Evolutionary conservation across 129 eudicot genomes (phyloP).

Genomic region (Smallanthus sonchifolius): DNA sequence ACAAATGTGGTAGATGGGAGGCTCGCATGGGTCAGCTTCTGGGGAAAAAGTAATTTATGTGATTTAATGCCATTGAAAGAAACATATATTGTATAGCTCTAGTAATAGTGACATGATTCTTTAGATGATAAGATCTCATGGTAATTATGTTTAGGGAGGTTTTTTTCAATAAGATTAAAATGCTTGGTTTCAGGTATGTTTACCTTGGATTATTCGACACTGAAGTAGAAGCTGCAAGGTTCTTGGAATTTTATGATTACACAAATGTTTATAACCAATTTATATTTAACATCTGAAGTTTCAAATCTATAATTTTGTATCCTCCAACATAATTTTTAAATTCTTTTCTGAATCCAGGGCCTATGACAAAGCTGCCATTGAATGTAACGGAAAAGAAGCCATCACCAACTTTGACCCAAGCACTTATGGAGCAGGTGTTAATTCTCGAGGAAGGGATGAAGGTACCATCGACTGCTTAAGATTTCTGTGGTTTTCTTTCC

Average conservation of each 20-base stretch:
- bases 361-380: constrained; percentile 69
- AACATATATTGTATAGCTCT: background rate
- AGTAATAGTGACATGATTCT: constrained; percentile 8
- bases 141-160: constrained; percentile 26
- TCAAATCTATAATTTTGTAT: background rate
- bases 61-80: constrained; percentile 6
- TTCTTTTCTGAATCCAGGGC: constrained; percentile 58
- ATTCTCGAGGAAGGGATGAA: constrained; percentile 31
- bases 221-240: constrained; percentile 90
- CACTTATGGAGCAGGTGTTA: constrained; percentile 34
- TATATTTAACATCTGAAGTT: constrained; percentile 19
- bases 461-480: constrained; percentile 34
- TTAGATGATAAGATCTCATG: constrained; percentile 6
- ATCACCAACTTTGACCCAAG: constrained; percentile 68
- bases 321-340: constrained; percentile 23
- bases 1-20: constrained; percentile 93
- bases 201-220: constrained; percentile 80
- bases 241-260: constrained; percentile 34
- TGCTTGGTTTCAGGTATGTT: constrained; percentile 78
- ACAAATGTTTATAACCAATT: constrained; percentile 8
- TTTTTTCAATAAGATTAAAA: constrained; percentile 47
- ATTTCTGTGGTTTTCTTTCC: background rate
- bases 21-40: constrained; percentile 90
- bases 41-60: constrained; percentile 63
- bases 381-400: constrained; percentile 58